Percentiles rank a stretch among this genome's conserved stretches.
Conservation (phyloP, 176 grass and related monocot species). For the Pontederia paniculata region DNA sequence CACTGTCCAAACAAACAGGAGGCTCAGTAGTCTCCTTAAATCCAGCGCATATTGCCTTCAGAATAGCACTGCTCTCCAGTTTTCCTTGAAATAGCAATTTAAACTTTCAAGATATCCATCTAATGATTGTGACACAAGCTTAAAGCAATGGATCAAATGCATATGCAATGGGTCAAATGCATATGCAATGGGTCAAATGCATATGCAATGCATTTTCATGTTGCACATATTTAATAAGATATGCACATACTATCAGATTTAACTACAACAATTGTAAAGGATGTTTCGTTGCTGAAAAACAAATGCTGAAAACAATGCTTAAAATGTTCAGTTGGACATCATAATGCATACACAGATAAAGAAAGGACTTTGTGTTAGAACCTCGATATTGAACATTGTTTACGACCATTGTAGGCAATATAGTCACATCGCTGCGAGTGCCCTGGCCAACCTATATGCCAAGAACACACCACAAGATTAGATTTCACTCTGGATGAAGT, state of each 20-base stretch:
- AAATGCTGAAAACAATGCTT: no score
- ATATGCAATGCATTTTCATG: no score
- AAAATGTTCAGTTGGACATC: no score
- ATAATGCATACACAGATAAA: not conserved
- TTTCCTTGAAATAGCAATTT: constrained; percentile 29
- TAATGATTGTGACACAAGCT: no score
- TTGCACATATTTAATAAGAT: no score
- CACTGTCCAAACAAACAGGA: constrained; percentile 70
- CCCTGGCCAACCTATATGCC: constrained; percentile 49
- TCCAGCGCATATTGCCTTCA: constrained; percentile 85
- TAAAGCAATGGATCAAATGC: no score
- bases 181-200: no score
- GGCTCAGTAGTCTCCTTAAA: constrained; percentile 79
- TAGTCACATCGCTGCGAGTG: constrained; percentile 64
- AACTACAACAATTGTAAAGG: no score
- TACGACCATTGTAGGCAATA: constrained; percentile 81
- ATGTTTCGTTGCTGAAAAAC: no score
- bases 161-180: no score
- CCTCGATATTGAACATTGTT: constrained; percentile 90
- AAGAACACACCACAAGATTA: not conserved
- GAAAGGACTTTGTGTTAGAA: constrained; percentile 2
- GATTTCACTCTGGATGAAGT: not conserved
- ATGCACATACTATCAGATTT: no score
- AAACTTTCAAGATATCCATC: not conserved
- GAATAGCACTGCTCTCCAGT: constrained; percentile 50